Evolutionary conservation across 352 stramenopile genomes (phyloP).

Genomic region (Pythium sukuiense): DNA sequence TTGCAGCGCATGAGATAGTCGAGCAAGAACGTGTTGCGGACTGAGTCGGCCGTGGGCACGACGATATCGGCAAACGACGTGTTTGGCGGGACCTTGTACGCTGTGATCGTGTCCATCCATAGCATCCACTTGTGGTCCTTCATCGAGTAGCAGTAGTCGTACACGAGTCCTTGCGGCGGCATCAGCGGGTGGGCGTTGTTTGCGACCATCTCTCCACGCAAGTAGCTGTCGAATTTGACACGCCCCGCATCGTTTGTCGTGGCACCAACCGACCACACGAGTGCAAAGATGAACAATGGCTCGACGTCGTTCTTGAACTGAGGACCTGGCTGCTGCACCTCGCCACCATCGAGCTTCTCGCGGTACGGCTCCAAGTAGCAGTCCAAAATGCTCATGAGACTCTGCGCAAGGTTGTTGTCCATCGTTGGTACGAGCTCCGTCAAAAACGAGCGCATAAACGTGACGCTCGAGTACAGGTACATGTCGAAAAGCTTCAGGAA

Average conservation of each 20-base stretch:
- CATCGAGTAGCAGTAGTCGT: conserved; percentile 91
- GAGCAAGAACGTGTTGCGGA: conserved; percentile 92
- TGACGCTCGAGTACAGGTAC: conserved; percentile 87
- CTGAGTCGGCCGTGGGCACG: conserved; percentile 91
- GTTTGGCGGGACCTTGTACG: conserved; percentile 72
- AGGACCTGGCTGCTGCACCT: conserved; percentile 40
- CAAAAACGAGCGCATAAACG: conserved; percentile 87
- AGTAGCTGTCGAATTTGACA: conserved; percentile 86
- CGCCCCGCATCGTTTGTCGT: conserved; percentile 89
- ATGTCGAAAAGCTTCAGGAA: conserved; percentile 88
- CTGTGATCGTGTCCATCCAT: conserved; percentile 93
- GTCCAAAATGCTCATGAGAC: conserved; percentile 92
- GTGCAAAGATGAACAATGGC: conserved; percentile 90
- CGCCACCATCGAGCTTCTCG: conserved; percentile 48
- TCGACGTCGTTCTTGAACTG: conserved; percentile 84
- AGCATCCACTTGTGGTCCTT: conserved; percentile 89
- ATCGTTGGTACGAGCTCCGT: conserved; percentile 90
- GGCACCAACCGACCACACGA: conserved; percentile 92
- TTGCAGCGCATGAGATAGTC: conserved; percentile 77
- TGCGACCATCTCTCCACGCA: conserved; percentile 82
- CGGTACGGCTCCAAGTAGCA: conserved; percentile 82
- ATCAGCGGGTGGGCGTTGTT: conserved; percentile 61
- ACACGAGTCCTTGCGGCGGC: conserved; percentile 71
- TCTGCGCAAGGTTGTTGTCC: conserved; percentile 92
- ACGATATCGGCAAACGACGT: conserved; percentile 92